Evolutionary conservation across 257 asterid genomes (phyloP), one percentile per base, ranked within the genome.

Genomic region (Nicotiana attenuata): DNA sequence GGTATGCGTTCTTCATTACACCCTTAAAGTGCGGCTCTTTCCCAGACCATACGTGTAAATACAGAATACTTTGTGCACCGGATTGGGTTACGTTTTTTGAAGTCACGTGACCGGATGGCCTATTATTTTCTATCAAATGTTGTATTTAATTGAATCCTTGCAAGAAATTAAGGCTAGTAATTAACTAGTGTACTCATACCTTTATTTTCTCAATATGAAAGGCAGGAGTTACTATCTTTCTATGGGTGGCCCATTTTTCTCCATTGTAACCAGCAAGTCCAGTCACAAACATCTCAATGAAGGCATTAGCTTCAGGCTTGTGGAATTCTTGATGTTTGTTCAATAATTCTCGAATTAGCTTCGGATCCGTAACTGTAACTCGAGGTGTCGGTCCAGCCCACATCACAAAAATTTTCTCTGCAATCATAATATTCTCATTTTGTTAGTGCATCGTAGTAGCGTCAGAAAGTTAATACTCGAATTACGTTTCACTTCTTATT

Each of bases 211-310:
- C 86, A 11, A 80, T 65, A 80, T 88, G 87, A 66, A 88, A 88
- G 17, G 90, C 87, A 20, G 89, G 89, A 73, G 41, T 53, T 13
- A 88, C 81, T 14, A 82, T 26, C 60, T 81, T 82, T 82, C 89
- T 85, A 5, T 88, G 76, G 29, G 52, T 63, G 0, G 65, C 77
- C 91, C 91, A 86, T 61, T 76, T 83, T 15, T 76, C 35, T 47
- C 91, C 91, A 28, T 84, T 84, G 82, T 85, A 86, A 5, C 85
- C 69, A 5, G 80, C 81, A 53, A 86, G 67, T 22, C 89, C 91
- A 20, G 66, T 57, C 0, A 86, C 83, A 60, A 86, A 59, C 73
- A 88, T 50, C 66, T 86, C 52, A 22, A 80, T 26, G 60, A 84
- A 52, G 0, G 81, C 69, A 24, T 78, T 78, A 14, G 52, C 16